These are phyloP conservation scores for Mikania micrantha DNA, from an alignment of 129 eudicot species.

Conservation along the genomic window DNA sequence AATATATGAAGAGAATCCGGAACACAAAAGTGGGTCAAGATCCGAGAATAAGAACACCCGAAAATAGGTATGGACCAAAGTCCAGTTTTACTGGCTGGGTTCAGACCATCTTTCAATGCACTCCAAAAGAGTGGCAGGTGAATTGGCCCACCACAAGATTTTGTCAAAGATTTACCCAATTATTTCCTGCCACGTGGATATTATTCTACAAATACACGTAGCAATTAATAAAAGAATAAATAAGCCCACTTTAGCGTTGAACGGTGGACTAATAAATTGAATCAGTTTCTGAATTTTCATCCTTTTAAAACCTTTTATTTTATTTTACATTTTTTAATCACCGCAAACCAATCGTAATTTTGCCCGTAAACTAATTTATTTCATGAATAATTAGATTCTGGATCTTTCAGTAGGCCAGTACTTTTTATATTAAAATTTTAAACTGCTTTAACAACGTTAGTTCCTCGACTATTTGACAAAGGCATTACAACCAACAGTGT, in stretches of 20 bases:
- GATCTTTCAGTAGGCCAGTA: no score
- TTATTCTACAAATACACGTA: constrained; percentile 3
- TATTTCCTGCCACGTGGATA: constrained; percentile 6
- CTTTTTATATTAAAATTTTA: no score
- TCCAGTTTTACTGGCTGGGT: constrained; percentile 19
- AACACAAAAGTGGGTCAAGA: constrained; percentile 22
- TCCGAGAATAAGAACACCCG: constrained; percentile 25
- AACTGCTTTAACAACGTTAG: no score
- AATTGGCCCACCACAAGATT: constrained; percentile 19
- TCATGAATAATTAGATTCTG: no score
- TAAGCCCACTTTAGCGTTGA: constrained; percentile 28
- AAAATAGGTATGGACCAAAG: constrained; percentile 33
- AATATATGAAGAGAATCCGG: no score
- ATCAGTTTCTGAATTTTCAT: no score
- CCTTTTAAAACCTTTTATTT: no score
- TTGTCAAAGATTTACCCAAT: constrained; percentile 21
- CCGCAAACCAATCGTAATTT: no score
- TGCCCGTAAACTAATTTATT: no score
- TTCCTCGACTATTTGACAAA: no score
- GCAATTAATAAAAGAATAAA: constrained; percentile 26
- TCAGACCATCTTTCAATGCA: constrained; percentile 27
- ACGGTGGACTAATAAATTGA: constrained; percentile 27
- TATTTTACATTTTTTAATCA: no score
- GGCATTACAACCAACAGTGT: no score
- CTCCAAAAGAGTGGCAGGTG: constrained; percentile 32